Base-by-base conservation (phyloP, 2,329 filamentous ascomycete species). In the Beauveria brongniartii region DNA sequence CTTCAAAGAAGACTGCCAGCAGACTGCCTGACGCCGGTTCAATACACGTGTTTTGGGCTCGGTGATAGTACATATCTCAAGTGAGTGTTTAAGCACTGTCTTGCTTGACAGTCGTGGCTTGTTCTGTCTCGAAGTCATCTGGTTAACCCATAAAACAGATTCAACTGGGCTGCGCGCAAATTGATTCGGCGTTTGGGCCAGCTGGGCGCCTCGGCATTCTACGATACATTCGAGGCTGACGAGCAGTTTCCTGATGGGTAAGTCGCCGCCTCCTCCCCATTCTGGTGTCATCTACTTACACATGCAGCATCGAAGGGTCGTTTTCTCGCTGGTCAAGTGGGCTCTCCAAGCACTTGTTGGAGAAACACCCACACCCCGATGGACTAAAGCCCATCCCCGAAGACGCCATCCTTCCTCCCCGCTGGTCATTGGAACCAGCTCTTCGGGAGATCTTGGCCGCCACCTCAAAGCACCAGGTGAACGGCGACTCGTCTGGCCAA, bases 31-130 rank as follows among this genome's bases (percentile, higher is more conserved):
- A 71, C 78, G 43, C 80, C 82, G 40, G 77, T 96, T 64, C 81
- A 78, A 1, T 97, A 96, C 74, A 88, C 90, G 3, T 89, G 88
- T 0, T 96, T 97, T 78, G 94, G 94, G 0, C 81, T 97, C 1
- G 94, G 94, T 0, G 94, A 99, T 73, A 96, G 90, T 69, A 96
- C 92, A 1, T 99, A 99, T 79, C 82, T 89, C 61, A 93, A 95
- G 87, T 94, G 78, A 65, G 82, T 71, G 14, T 54, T 5, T 26
- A 1, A n/a, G 8, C 40, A 22, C 7, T 47, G 51, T 14, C 37
- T 18, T 16, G 40, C 14, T 20, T 20, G 18, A 30, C 3, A 8
- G 1, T 16, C 14, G 6, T 37, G 34, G 34, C 34, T 37, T 16
- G 34, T 37, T 37, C 14, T 18, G 14, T 34, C 18, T 10, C 6